Base-by-base conservation (phyloP, 1,284 basidiomycete species). In the Cutaneotrichosporon sp. region DNA sequence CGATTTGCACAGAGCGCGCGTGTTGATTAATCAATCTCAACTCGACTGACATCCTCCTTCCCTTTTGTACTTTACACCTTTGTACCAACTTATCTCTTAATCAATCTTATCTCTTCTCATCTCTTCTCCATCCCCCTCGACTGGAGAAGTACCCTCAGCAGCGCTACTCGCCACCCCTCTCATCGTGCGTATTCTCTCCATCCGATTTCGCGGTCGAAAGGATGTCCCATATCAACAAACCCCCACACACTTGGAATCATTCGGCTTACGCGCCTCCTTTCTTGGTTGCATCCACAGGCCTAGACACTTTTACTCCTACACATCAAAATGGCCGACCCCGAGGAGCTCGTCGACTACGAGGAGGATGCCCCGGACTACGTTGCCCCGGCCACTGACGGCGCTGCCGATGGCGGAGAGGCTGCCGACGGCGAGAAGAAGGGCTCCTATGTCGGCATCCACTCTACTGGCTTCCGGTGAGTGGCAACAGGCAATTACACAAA, bases 401-500 rank as follows among this genome's bases (percentile, higher is more conserved):
- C 81, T 52, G 79, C 79, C 76, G 64, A 78, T 77, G 60, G 77
- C 45, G 79, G 77, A 50, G 82, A 79, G 54, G 82, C 80, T 49
- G 84, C 80, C 42, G 87, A 85, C 55, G 80, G 76, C 60, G 87
- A 88, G 64, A 90, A 92, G 74, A 93, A 94, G 81, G 93, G 92
- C 80, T 91, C 90, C 75, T 96, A 94, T 76, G 92, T 92, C 58
- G 92, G 92, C 37, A 94, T 97, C 66, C 93, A 97, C 79, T 92
- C 91, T 31, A 93, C 90, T 59, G 90, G 90, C 58, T 94, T 94
- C 77, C 84, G 90, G 90, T 91, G 56, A 57, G 81, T 71, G 41
- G 4, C 20, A 5, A 3, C 34, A 25, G 10, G 7, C 24, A n/a
- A n/a, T n/a, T n/a, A n/a, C n/a, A n/a, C n/a, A n/a, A n/a, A 17